These are phyloP conservation scores for Claviceps sorghi DNA, from an alignment of 2,329 filamentous ascomycete genomes.

Conservation along the genomic window DNA sequence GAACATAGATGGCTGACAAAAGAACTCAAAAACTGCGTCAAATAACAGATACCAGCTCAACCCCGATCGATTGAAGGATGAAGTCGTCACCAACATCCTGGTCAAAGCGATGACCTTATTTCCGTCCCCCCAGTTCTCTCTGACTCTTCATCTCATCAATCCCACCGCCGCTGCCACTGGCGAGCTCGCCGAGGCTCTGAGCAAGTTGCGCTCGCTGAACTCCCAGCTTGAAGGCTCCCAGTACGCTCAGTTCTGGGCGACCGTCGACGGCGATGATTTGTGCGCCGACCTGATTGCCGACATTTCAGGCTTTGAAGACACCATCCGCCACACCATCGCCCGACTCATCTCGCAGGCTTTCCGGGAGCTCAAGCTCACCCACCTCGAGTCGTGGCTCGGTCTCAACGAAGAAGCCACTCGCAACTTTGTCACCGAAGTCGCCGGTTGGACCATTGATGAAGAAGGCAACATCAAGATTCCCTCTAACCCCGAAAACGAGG, in stretches of 20 bases:
- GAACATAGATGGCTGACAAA: constrained; percentile 1
- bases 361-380: constrained; percentile 52
- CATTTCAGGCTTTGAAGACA: constrained; percentile 86
- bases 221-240: constrained; percentile 78
- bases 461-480: constrained; percentile 59
- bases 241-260: constrained; percentile 86
- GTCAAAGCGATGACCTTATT: constrained; percentile 97
- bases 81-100: constrained; percentile 97
- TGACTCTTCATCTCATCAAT: constrained; percentile 85
- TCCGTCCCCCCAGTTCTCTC: constrained; percentile 86
- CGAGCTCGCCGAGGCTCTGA: constrained; percentile 77
- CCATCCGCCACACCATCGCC: constrained; percentile 80
- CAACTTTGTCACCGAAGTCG: constrained; percentile 74
- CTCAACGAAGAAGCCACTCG: constrained; percentile 51
- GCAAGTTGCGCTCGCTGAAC: constrained; percentile 74
- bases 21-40: not conserved
- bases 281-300: constrained; percentile 94
- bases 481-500: constrained; percentile 93
- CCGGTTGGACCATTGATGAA: constrained; percentile 68
- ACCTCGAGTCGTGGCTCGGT: constrained; percentile 65
- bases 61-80: constrained; percentile 90
- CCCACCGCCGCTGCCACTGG: constrained; percentile 52
- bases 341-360: constrained; percentile 71
- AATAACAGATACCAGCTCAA: constrained; percentile 88
- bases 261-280: constrained; percentile 82